Evolutionary conservation across 768 basidiomycete species (phyloP).

Genomic region (Russula olivacea): DNA sequence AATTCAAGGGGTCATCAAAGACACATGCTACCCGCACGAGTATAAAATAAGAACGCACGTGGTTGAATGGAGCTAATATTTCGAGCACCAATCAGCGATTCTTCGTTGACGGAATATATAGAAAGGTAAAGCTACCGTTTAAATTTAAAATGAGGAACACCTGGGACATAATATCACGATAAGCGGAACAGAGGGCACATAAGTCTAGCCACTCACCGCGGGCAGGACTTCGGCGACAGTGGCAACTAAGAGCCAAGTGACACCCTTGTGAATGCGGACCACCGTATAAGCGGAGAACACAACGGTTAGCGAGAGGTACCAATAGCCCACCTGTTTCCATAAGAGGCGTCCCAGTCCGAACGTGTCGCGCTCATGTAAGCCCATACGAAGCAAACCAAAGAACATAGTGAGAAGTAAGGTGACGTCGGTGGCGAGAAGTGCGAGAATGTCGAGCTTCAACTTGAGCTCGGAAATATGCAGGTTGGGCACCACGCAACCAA

Average conservation of each 20-base stretch:
- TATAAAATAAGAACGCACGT: neutral
- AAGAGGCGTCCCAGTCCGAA: neutral
- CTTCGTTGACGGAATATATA: neutral
- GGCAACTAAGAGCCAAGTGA: conserved; percentile 1
- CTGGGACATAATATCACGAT: neutral
- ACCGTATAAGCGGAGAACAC: neutral
- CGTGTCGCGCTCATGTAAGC: neutral
- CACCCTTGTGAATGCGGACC: neutral
- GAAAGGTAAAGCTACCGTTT: neutral
- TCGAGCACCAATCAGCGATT: neutral
- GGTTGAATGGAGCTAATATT: neutral
- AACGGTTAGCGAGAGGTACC: neutral
- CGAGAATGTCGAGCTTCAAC: no score
- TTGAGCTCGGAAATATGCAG: neutral
- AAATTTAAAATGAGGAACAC: neutral
- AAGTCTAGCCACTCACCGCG: neutral
- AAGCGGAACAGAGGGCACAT: neutral
- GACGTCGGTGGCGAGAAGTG: neutral
- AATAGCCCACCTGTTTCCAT: neutral
- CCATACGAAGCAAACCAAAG: neutral
- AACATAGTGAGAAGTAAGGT: neutral
- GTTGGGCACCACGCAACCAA: neutral
- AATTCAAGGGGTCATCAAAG: neutral
- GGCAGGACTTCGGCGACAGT: neutral
- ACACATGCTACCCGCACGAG: no score